These are phyloP conservation scores for Aegle marmelos DNA, from an alignment of 345 rosid species.

Conservation along the genomic window DNA sequence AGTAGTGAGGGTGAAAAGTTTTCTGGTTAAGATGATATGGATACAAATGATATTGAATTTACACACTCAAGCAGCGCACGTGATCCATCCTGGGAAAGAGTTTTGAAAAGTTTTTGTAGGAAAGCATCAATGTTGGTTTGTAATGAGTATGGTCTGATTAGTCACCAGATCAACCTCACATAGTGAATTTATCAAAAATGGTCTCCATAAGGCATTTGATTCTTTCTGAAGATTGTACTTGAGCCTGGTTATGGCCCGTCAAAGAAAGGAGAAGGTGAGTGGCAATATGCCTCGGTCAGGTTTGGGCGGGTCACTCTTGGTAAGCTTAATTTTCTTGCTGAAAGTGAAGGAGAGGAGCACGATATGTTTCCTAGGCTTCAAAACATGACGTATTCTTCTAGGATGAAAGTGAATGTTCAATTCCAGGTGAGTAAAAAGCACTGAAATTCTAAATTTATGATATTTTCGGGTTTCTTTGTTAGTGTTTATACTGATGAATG, in stretches of 20 bases:
- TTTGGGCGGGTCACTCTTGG: conserved; percentile 60
- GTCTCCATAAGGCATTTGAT: conserved; percentile 60
- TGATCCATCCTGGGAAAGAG: conserved; percentile 40
- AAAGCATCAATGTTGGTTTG: conserved; percentile 63
- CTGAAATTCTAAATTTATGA: too few species aligned
- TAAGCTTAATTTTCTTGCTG: conserved; percentile 48
- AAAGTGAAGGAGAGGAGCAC: conserved; percentile 30
- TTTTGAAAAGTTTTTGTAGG: conserved; percentile 55
- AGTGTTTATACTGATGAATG: background rate
- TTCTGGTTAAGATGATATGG: background rate
- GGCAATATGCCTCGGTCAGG: conserved; percentile 53
- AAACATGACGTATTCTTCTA: conserved; percentile 82
- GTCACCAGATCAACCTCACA: conserved; percentile 80
- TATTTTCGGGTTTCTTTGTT: background rate
- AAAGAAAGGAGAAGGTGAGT: conserved; percentile 60
- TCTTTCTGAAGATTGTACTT: conserved; percentile 53
- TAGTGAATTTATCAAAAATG: conserved; percentile 57
- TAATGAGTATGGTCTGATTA: conserved; percentile 64
- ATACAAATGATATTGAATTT: conserved; percentile 15
- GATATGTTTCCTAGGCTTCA: conserved; percentile 72
- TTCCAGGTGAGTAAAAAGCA: conserved; percentile 55
- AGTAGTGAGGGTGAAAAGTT: conserved; percentile 22
- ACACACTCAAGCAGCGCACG: conserved; percentile 18
- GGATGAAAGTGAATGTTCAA: conserved; percentile 59
- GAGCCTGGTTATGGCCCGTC: conserved; percentile 74